Evolutionary conservation across 371 early-diverging fungal species (phyloP).

Genomic region (Apophysomyces variabilis): DNA sequence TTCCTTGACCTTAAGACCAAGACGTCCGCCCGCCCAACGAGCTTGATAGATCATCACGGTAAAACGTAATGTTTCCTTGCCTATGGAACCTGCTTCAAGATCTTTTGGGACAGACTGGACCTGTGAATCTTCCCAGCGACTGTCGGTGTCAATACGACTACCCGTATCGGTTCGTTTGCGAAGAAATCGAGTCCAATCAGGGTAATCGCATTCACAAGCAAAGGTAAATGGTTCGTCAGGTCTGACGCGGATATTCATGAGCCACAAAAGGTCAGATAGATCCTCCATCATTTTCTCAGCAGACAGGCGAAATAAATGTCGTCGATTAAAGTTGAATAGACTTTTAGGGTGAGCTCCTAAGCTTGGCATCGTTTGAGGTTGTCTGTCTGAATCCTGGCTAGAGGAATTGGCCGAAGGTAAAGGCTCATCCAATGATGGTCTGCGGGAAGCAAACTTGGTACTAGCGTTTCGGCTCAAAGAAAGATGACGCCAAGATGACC

Average conservation of each 20-base stretch:
- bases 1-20: constrained; percentile 49
- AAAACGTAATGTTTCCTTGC: constrained; percentile 27
- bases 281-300: constrained; percentile 36
- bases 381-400: not conserved
- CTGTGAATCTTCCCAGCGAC: constrained; percentile 7
- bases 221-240: constrained; percentile 28
- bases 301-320: constrained; percentile 35
- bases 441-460: constrained; percentile 17
- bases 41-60: constrained; percentile 43
- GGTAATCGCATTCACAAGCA: constrained; percentile 32
- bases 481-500: constrained; percentile 5
- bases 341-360: constrained; percentile 33
- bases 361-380: constrained; percentile 18
- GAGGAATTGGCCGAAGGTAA: not conserved
- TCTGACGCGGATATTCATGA: constrained; percentile 25
- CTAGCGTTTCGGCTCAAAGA: not conserved
- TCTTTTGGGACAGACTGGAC: not conserved
- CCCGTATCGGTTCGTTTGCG: constrained; percentile 12
- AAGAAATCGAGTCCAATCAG: constrained; percentile 25
- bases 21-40: constrained; percentile 43
- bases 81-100: constrained; percentile 10
- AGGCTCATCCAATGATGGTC: constrained; percentile 11
- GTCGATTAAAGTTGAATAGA: constrained; percentile 41
- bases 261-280: constrained; percentile 23
- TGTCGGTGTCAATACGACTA: constrained; percentile 16